Evolutionary conservation across 2,329 filamentous ascomycete genomes (phyloP), one percentile per base, ranked within the genome.

Genomic region (Colletotrichum sublineola): DNA sequence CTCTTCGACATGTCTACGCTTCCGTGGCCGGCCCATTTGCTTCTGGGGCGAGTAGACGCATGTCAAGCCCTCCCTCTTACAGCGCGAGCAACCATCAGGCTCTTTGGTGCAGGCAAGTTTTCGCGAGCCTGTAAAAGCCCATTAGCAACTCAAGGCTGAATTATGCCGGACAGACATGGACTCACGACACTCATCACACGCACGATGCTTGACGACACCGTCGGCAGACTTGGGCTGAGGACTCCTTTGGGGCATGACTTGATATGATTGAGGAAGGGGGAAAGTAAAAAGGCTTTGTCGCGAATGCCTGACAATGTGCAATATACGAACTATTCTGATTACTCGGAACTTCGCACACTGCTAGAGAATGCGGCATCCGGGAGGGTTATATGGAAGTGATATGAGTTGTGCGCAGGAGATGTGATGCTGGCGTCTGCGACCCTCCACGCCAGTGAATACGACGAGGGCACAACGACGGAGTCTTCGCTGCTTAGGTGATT

Each of bases 181-280:
- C 89, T 81, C 85, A 92, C 90, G 86, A 81, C 90, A 92, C 79
- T 91, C 90, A 79, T 92, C 90, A 80, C 90, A 92, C 73, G 90
- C 90, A 60, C 89, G 86, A 74, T 88, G 89, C 77, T 89, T 91
- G 73, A 82, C 78, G 72, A 80, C 75, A 63, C 74, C 76, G 55
- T 73, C 64, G 31, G 64, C 64, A 40, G 72, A 66, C 61, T 71
- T 64, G 67, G 63, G 36, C 63, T 71, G 73, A 63, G 57, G 56
- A 64, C 60, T 63, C 52, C 71, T 68, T 55, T 73, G 70, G 58
- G 70, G 65, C 73, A 74, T 74, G 66, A 24, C 63, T 68, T 52
- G 63, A 66, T 50, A 3, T 58, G 60, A 62, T n/a, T 44, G 65
- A 42, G 44, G 44, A 15, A 3, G 36, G 42, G 55, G 29, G 48